Base-by-base conservation (phyloP, 2,329 filamentous ascomycete species). In the Colletotrichum sp. region DNA sequence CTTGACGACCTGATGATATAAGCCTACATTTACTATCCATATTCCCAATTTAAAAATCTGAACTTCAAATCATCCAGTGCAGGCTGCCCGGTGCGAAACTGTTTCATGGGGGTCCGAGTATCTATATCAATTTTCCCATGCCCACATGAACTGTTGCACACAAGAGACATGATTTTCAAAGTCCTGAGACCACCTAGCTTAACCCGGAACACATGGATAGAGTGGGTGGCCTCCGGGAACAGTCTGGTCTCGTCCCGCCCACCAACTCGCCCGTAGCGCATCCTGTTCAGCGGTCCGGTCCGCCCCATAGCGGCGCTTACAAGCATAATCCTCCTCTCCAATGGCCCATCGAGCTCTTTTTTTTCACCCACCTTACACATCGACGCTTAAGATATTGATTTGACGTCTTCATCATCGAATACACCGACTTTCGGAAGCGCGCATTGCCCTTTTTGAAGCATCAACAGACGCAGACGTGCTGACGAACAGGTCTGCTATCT, bases 1-100 rank as follows among this genome's bases (percentile, higher is more conserved):
- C 62, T 58, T 73, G 52, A 72, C 55, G 62, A 72, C 36, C 73
- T 75, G 70, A 73, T 58, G 71, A 71, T 60, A 60, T 66, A 30
- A 32, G 43, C 43, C 43, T 34, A 70, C 22, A 70, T 69, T 28
- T 39, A 55, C 48, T 60, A 34, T 32, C 18, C 28, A 64, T 30
- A 32, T 48, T 16, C 43, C 71, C 60, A 58, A 58, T 27, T 22
- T 28, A 64, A 64, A 52, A 52, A 52, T 13, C 10, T 52, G 43
- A 52, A 52, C 10, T 52, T 52, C 43, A 52, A 52, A 0, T 0
- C 43, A 1, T 52, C 0, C 10, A 48, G 43, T 48, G 43, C 43
- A 48, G 43, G 1, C n/a, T 22, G 10, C 43, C 2, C 1, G 39
- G 39, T 43, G 39, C 18, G 43, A 1, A 52, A 12, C 6, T 48